Evolutionary conservation across 2,329 filamentous ascomycete species (phyloP).

Genomic region (Volutella citrinella): DNA sequence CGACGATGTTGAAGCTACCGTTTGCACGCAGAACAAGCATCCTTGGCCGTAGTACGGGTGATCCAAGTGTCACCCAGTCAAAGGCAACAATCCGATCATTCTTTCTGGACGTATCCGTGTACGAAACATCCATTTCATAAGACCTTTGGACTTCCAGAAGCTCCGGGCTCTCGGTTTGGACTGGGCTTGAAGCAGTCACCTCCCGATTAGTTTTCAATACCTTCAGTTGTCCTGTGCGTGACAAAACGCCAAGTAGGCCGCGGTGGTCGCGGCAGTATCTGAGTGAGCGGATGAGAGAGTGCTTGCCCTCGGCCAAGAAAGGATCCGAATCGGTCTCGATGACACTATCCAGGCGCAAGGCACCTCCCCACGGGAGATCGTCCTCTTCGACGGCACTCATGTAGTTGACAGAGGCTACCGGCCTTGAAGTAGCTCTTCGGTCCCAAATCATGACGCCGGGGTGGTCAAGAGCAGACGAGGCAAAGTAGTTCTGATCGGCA

Average conservation of each 20-base stretch:
- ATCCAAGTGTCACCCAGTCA: constrained; percentile 62
- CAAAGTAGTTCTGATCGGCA: constrained; percentile 78
- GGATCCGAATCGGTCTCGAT: constrained; percentile 54
- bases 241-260: constrained; percentile 59
- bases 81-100: constrained; percentile 64
- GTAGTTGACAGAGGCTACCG: constrained; percentile 52
- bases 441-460: constrained; percentile 78
- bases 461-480: constrained; percentile 73
- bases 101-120: constrained; percentile 48
- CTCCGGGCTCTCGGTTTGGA: constrained; percentile 50
- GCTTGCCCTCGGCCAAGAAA: constrained; percentile 50
- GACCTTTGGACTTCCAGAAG: constrained; percentile 58
- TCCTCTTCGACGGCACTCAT: constrained; percentile 58
- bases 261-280: constrained; percentile 62
- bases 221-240: constrained; percentile 61
- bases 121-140: constrained; percentile 60
- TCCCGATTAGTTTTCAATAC: constrained; percentile 59
- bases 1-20: constrained; percentile 59
- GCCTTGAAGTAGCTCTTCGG: constrained; percentile 57
- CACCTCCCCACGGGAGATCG: constrained; percentile 60
- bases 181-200: constrained; percentile 35
- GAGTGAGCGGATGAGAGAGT: constrained; percentile 60
- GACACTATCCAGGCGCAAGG: constrained; percentile 54
- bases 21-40: constrained; percentile 58
- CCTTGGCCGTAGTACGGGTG: constrained; percentile 53